These are phyloP conservation scores for Phytophthora pistaciae DNA, from an alignment of 352 stramenopile species.

Conservation along the genomic window DNA sequence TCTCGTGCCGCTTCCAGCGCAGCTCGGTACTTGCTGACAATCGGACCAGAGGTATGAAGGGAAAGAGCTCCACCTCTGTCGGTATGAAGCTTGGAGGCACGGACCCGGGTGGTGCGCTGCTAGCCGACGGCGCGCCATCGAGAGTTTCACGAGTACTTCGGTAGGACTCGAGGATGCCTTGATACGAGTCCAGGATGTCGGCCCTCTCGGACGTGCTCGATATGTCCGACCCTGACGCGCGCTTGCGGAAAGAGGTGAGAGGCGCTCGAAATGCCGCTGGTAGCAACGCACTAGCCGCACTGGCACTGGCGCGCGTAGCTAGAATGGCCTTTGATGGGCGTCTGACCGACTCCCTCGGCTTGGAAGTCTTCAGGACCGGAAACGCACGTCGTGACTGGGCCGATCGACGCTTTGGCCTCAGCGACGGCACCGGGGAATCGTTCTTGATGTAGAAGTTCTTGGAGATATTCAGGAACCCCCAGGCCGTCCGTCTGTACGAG, in stretches of 20 bases:
- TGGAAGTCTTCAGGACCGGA: slow-evolving; percentile 7
- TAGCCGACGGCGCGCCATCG: background rate
- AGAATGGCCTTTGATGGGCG: background rate
- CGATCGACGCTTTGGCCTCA: slow-evolving; percentile 17
- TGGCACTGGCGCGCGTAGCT: slow-evolving; percentile 4
- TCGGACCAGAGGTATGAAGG: background rate
- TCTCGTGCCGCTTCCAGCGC: slow-evolving; percentile 52
- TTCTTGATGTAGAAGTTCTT: slow-evolving; percentile 78
- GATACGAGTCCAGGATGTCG: slow-evolving; percentile 22
- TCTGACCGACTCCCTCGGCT: background rate
- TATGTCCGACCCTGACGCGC: slow-evolving; percentile 22
- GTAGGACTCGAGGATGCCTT: slow-evolving; percentile 16
- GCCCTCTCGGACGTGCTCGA: slow-evolving; percentile 7
- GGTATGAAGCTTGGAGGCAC: slow-evolving; percentile 8
- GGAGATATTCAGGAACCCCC: slow-evolving; percentile 59
- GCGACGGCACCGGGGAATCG: slow-evolving; percentile 34
- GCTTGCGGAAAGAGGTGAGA: slow-evolving; percentile 11
- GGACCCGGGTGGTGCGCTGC: background rate
- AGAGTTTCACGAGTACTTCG: slow-evolving; percentile 14
- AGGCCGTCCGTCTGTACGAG: slow-evolving; percentile 47
- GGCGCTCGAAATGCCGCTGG: slow-evolving; percentile 14
- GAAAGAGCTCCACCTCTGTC: background rate
- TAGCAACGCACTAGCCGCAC: slow-evolving; percentile 3
- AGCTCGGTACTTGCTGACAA: slow-evolving; percentile 41
- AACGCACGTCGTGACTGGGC: background rate